A percentile compares a stretch with the other conserved stretches of the same genome.
Evolutionary conservation across 1,139 yeast species (phyloP).

Genomic region (Yamadazyma jaroonii): DNA sequence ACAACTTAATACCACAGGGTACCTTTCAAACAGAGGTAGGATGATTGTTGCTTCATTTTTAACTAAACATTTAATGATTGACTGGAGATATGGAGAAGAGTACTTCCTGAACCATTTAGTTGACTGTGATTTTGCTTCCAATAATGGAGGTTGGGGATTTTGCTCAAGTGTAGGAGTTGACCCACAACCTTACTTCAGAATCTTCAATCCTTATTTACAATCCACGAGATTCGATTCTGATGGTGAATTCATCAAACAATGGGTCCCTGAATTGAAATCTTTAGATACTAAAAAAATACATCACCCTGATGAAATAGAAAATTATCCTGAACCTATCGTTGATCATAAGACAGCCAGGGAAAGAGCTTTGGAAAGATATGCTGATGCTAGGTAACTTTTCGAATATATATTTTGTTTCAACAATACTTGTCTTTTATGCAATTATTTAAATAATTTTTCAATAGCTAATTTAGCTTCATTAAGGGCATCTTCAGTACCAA

Average conservation of each 20-base stretch:
- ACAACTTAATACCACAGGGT: slow-evolving; percentile 47
- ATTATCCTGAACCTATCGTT: slow-evolving; percentile 43
- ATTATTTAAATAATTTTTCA: slow-evolving; percentile 12
- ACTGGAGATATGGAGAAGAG: slow-evolving; percentile 55
- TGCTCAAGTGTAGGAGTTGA: slow-evolving; percentile 50
- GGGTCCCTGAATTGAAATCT: slow-evolving; percentile 49
- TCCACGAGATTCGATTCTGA: slow-evolving; percentile 46
- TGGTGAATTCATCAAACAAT: slow-evolving; percentile 43
- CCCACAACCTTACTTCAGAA: slow-evolving; percentile 56
- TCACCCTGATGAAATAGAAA: slow-evolving; percentile 34
- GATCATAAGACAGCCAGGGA: slow-evolving; percentile 35
- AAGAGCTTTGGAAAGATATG: slow-evolving; percentile 35
- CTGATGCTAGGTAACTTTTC: slow-evolving; percentile 26
- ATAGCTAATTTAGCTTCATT: slow-evolving; percentile 26
- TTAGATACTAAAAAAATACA: slow-evolving; percentile 30
- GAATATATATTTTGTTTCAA: not conserved
- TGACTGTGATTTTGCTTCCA: slow-evolving; percentile 54
- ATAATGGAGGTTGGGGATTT: slow-evolving; percentile 60
- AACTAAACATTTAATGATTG: slow-evolving; percentile 49
- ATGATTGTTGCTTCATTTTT: slow-evolving; percentile 54
- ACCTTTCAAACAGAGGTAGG: slow-evolving; percentile 51
- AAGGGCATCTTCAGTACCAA: slow-evolving; percentile 33
- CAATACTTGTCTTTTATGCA: not conserved
- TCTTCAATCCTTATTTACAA: slow-evolving; percentile 53
- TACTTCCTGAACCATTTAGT: slow-evolving; percentile 47